These are phyloP conservation scores for Chaetomiaceae sp. DNA, from an alignment of 2,329 filamentous ascomycete genomes.

Conservation along the genomic window DNA sequence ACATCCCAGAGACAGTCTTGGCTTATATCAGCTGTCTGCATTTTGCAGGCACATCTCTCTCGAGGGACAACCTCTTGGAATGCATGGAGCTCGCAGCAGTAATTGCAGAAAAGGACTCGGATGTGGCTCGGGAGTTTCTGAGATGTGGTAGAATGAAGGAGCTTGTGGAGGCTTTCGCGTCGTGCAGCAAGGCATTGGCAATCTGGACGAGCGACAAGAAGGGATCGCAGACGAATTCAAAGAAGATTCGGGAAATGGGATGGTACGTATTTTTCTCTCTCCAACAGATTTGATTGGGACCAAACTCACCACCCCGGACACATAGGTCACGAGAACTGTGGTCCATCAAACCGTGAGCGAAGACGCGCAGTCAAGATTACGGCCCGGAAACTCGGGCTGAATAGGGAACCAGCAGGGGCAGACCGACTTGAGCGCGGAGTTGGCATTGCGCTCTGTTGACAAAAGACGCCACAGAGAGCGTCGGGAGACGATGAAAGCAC, in stretches of 20 bases:
- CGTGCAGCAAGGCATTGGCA: constrained; percentile 68
- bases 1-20: constrained; percentile 80
- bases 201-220: constrained; percentile 54
- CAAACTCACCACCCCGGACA: constrained; percentile 4
- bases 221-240: constrained; percentile 45
- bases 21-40: constrained; percentile 79
- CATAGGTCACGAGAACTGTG: constrained; percentile 51
- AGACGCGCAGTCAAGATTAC: background rate
- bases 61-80: constrained; percentile 71
- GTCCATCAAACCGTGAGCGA: constrained; percentile 45
- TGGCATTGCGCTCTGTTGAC: background rate
- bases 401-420: background rate
- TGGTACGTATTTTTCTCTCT: constrained; percentile 39
- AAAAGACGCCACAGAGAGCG: too few relatives aligned
- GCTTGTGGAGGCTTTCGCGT: constrained; percentile 70
- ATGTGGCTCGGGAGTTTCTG: constrained; percentile 61
- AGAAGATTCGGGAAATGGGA: constrained; percentile 58
- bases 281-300: background rate
- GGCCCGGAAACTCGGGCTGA: background rate
- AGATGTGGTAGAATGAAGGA: constrained; percentile 66
- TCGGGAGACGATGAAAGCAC: background rate
- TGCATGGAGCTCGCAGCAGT: constrained; percentile 80
- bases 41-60: constrained; percentile 68
- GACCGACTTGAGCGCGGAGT: too few relatives aligned
- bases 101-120: constrained; percentile 67